Evolutionary conservation across 257 asterid species (phyloP).

Genomic region (Scutellaria minor): DNA sequence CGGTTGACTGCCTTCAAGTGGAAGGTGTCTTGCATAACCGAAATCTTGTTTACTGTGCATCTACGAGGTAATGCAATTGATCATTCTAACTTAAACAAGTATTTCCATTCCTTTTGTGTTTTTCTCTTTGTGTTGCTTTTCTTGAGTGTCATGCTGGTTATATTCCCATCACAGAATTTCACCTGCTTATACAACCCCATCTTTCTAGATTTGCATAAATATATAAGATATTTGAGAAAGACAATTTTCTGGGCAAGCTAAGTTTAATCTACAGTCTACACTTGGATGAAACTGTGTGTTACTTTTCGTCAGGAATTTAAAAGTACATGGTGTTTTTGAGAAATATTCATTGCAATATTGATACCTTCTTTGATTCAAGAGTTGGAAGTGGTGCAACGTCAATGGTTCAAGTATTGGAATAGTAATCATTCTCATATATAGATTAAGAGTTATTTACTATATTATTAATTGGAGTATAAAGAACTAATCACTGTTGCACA

Average conservation of each 20-base stretch:
- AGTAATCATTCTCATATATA: neutral
- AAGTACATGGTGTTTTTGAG: no score
- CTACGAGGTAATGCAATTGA: slow-evolving; percentile 71
- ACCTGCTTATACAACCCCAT: neutral
- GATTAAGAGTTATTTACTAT: no score
- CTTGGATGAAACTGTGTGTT: neutral
- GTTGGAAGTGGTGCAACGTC: slow-evolving; percentile 9
- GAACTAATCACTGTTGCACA: neutral
- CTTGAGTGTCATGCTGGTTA: slow-evolving; percentile 2
- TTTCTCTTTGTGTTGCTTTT: neutral
- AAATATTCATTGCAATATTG: neutral
- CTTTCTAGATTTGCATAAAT: slow-evolving; percentile 10
- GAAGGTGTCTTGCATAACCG: slow-evolving; percentile 92
- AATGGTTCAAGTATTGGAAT: neutral
- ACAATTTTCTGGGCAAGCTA: neutral
- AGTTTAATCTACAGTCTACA: neutral
- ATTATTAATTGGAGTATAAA: no score
- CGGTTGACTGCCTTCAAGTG: slow-evolving; percentile 98
- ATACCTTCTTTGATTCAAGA: neutral
- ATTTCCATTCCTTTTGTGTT: slow-evolving; percentile 3
- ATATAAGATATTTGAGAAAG: neutral
- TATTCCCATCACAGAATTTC: slow-evolving; percentile 14
- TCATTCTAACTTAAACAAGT: slow-evolving; percentile 5
- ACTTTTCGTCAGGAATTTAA: no score
- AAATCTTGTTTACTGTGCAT: slow-evolving; percentile 94